phyloP scores from a whole-genome alignment of 2,329 filamentous ascomycete species.

The Botrytis pseudocinerea region DNA sequence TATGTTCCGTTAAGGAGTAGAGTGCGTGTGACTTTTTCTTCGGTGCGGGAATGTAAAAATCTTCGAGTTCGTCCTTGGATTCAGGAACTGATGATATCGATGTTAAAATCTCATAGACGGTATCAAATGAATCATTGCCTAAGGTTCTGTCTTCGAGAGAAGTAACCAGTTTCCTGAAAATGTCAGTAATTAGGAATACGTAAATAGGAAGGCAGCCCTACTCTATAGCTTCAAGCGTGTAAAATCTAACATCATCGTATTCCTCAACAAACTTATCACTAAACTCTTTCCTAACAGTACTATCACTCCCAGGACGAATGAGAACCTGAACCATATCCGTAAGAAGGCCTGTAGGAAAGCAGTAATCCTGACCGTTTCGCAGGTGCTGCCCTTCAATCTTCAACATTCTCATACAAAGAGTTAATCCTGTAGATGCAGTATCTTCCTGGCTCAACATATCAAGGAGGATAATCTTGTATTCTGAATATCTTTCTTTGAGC shows the following conservation, averaged over 20 bases:
- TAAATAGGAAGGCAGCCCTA: slow-evolving; percentile 48
- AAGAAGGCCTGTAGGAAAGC: slow-evolving; percentile 70
- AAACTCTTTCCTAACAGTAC: slow-evolving; percentile 69
- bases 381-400: slow-evolving; percentile 73
- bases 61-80: slow-evolving; percentile 63
- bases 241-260: slow-evolving; percentile 83
- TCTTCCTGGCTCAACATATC: slow-evolving; percentile 61
- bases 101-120: slow-evolving; percentile 62
- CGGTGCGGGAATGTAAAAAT: slow-evolving; percentile 66
- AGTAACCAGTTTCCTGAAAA: slow-evolving; percentile 42
- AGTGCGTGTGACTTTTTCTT: slow-evolving; percentile 68
- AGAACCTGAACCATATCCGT: slow-evolving; percentile 63
- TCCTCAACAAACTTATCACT: slow-evolving; percentile 74
- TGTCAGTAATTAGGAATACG: slow-evolving; percentile 27
- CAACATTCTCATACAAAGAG: slow-evolving; percentile 77
- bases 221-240: slow-evolving; percentile 74
- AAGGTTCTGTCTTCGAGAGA: slow-evolving; percentile 35
- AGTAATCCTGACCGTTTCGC: slow-evolving; percentile 61
- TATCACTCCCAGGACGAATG: slow-evolving; percentile 56
- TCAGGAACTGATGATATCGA: slow-evolving; percentile 70
- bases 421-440: slow-evolving; percentile 70
- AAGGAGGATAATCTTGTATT: slow-evolving; percentile 67
- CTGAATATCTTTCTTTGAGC: slow-evolving; percentile 72
- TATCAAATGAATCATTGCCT: slow-evolving; percentile 48
- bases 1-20: slow-evolving; percentile 67